These are phyloP conservation scores for Pythium vanterpoolii DNA, from an alignment of 352 stramenopile species.

Conservation along the genomic window DNA sequence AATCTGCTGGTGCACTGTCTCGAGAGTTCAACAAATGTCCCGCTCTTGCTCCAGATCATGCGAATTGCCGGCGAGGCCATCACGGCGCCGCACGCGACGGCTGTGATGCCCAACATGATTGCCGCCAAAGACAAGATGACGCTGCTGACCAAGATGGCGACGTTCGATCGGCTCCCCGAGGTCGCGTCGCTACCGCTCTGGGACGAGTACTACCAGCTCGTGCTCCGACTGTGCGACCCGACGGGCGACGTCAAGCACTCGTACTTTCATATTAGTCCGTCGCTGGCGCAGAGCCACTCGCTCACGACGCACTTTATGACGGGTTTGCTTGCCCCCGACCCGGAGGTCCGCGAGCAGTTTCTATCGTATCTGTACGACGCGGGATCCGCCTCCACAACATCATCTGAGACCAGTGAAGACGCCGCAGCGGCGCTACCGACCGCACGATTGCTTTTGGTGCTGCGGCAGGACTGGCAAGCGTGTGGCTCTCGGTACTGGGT, in stretches of 20 bases:
- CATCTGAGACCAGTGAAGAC: slow-evolving; percentile 31
- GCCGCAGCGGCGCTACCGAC: slow-evolving; percentile 39
- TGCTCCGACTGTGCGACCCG: slow-evolving; percentile 73
- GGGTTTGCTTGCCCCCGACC: slow-evolving; percentile 71
- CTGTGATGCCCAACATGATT: slow-evolving; percentile 57
- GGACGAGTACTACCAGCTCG: slow-evolving; percentile 74
- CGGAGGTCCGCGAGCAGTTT: slow-evolving; percentile 61
- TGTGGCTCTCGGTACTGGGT: slow-evolving; percentile 84
- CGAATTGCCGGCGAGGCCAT: slow-evolving; percentile 75
- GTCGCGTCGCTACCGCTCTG: slow-evolving; percentile 79
- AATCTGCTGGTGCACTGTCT: slow-evolving; percentile 84
- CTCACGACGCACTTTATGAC: slow-evolving; percentile 79
- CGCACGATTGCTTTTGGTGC: slow-evolving; percentile 55
- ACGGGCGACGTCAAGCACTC: slow-evolving; percentile 54
- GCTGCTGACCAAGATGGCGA: slow-evolving; percentile 82
- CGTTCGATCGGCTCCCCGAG: slow-evolving; percentile 83
- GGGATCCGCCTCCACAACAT: slow-evolving; percentile 9
- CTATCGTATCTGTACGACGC: slow-evolving; percentile 63
- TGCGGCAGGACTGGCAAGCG: slow-evolving; percentile 86
- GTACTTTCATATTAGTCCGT: slow-evolving; percentile 68
- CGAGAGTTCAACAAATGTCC: slow-evolving; percentile 82
- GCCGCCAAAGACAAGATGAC: slow-evolving; percentile 87
- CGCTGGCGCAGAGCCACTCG: slow-evolving; percentile 48
- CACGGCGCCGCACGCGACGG: slow-evolving; percentile 24
- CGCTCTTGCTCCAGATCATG: slow-evolving; percentile 78